Evolutionary conservation across 805 yeast genomes (phyloP), one percentile per base, ranked within the genome.

Genomic region (Monosporozyma yasuniensis): DNA sequence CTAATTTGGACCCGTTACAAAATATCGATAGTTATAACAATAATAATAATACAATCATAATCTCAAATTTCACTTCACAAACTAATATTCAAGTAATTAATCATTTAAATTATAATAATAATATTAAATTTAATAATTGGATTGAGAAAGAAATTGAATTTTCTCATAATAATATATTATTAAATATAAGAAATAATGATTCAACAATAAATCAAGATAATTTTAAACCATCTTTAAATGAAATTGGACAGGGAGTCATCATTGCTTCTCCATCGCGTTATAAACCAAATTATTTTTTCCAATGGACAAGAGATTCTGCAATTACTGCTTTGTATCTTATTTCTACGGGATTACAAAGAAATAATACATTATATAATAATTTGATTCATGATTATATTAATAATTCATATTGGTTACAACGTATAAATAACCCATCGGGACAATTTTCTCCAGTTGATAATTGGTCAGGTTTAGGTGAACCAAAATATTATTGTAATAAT

Each of bases 281-380:
- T 0, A 55, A 72, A 22, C 98, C 98, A 0, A 76, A 91, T 66
- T 91, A 91, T 66, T 89, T 79, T 60, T 91, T 77, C 60, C 95
- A 86, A 61, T 91, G 98, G 98, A 75, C 80, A 4, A 75, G 98
- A 61, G 98, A 91, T 64, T 80, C 89, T 30, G 96, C 96, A 0
- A 77, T 91, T 47, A 81, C 95, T 0, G 74, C 84, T 41, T 21
- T 21, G 7, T 21, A 38, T 21, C 8, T 38, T 2, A 11, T 37
- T 8, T 37, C 23, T 9, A 18, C 4, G 14, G 35, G 35, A 4
- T 32, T 35, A 38, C 42, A 38, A 19, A 9, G 8, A 38, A 37
- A 37, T 19, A 3, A 8, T 3, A 37, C 42, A 19, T 37, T 10
- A 19, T 37, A 38, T 14, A 11, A 38, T 16, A 19, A 9, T 10